A percentile compares a stretch with the other conserved stretches of the same genome.
Evolutionary conservation across 495 filamentous ascomycete genomes (phyloP).

Genomic region (Trypethelium eluteriae): DNA sequence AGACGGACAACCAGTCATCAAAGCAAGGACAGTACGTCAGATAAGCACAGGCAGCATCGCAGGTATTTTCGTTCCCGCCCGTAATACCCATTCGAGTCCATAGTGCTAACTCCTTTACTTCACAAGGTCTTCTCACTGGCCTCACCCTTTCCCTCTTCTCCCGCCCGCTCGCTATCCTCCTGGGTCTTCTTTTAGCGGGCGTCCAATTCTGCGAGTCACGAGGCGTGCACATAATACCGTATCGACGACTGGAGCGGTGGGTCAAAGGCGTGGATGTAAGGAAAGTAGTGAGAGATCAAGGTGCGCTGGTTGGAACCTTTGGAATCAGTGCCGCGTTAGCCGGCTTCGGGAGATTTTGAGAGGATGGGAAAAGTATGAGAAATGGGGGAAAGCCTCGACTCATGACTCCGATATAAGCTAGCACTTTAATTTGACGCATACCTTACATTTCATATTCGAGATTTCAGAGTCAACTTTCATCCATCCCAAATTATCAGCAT

Average conservation of each 20-base stretch:
- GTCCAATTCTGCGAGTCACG: constrained; percentile 60
- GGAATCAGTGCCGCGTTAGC: constrained; percentile 69
- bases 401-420: too few relatives aligned
- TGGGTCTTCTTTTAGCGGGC: constrained; percentile 62
- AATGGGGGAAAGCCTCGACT: background rate
- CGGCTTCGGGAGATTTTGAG: constrained; percentile 57
- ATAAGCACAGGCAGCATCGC: constrained; percentile 30
- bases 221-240: constrained; percentile 64
- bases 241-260: constrained; percentile 51
- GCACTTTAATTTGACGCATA: too few relatives aligned
- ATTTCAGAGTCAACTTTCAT: too few relatives aligned
- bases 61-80: constrained; percentile 18
- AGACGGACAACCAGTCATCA: constrained; percentile 16
- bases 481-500: too few relatives aligned
- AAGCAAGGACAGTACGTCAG: constrained; percentile 26
- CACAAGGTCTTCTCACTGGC: constrained; percentile 57
- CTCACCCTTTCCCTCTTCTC: constrained; percentile 69
- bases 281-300: constrained; percentile 55
- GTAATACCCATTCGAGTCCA: too few relatives aligned
- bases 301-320: constrained; percentile 73
- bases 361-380: background rate
- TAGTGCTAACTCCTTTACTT: background rate
- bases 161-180: constrained; percentile 59
- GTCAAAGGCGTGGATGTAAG: constrained; percentile 51
- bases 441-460: too few relatives aligned